phyloP scores from a whole-genome alignment of 768 basidiomycete genomes.

The Rhizopogon sp. region DNA sequence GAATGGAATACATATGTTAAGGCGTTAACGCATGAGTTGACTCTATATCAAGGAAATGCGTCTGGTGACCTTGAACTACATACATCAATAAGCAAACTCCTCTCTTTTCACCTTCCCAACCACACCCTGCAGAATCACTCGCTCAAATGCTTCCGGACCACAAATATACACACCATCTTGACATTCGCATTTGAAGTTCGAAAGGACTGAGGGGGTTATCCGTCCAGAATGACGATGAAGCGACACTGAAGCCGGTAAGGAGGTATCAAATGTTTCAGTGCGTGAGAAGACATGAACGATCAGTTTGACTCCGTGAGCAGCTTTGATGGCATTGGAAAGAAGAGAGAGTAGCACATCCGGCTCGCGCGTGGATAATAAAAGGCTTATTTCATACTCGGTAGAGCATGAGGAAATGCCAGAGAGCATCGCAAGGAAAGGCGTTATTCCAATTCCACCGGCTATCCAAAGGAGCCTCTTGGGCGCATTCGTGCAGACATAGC shows the following conservation, averaged over 20 bases:
- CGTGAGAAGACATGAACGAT: conserved; percentile 36
- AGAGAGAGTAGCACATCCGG: conserved; percentile 46
- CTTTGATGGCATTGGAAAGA: not conserved
- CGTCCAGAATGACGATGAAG: not conserved
- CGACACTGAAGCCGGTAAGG: not conserved
- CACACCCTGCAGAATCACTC: conserved; percentile 28
- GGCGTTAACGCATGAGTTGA: too few relatives aligned
- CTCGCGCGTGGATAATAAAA: conserved; percentile 51
- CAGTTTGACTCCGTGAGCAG: conserved; percentile 12
- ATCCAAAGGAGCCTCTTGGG: conserved; percentile 41
- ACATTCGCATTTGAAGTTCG: conserved; percentile 8
- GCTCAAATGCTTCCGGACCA: conserved; percentile 45
- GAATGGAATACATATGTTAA: too few relatives aligned
- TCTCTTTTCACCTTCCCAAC: conserved; percentile 34
- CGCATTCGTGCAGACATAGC: not conserved
- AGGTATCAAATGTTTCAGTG: conserved; percentile 3
- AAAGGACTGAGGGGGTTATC: conserved; percentile 9
- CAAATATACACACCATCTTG: conserved; percentile 38
- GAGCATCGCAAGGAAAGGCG: conserved; percentile 61
- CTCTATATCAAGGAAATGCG: too few relatives aligned
- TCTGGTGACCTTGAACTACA: too few relatives aligned
- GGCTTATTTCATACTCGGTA: conserved; percentile 31
- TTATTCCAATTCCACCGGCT: conserved; percentile 63
- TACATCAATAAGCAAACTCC: conserved; percentile 39
- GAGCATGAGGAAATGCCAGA: not conserved